A percentile compares a stretch with the other conserved stretches of the same genome.
These are phyloP conservation scores for Flagelloscypha sp. DNA, from an alignment of 768 basidiomycete genomes.

Conservation along the genomic window DNA sequence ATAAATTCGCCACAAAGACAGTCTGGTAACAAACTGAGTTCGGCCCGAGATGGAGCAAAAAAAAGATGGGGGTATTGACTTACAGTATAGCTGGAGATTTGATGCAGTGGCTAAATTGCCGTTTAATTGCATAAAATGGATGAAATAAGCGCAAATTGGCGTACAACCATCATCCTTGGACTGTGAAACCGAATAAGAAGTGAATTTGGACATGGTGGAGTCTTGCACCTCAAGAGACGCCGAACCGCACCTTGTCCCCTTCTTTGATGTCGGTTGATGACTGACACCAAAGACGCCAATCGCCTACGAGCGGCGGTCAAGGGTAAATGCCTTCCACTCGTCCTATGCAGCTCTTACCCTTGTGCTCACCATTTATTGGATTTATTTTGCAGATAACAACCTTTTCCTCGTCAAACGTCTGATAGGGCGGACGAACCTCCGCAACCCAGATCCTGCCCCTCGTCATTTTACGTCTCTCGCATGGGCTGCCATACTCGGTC, in stretches of 20 bases:
- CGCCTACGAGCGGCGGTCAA: conserved; percentile 75
- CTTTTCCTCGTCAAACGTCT: conserved; percentile 87
- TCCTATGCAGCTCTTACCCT: conserved; percentile 1
- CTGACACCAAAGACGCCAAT: conserved; percentile 72
- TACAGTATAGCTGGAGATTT: conserved; percentile 76
- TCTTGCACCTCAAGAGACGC: conserved; percentile 5
- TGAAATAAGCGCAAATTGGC: conserved; percentile 1
- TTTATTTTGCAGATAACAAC: conserved; percentile 71
- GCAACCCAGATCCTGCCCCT: conserved; percentile 76
- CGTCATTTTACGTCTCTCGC: conserved; percentile 81
- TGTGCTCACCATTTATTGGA: conserved; percentile 11
- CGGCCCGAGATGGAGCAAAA: conserved; percentile 8
- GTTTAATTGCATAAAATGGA: conserved; percentile 10
- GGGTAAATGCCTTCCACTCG: conserved; percentile 31
- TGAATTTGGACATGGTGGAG: conserved; percentile 77
- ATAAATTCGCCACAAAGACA: conserved; percentile 87
- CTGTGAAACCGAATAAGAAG: conserved; percentile 83
- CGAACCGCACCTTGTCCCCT: conserved; percentile 13
- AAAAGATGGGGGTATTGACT: conserved; percentile 20
- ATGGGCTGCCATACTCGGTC: conserved; percentile 84
- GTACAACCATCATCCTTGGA: conserved; percentile 66
- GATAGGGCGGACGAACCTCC: conserved; percentile 77
- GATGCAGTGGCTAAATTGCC: conserved; percentile 65
- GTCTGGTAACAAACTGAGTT: conserved; percentile 34
- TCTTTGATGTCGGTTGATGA: conserved; percentile 41